phyloP scores from a whole-genome alignment of 371 early-diverging fungal species.

The Blastocladiella emersonii region DNA sequence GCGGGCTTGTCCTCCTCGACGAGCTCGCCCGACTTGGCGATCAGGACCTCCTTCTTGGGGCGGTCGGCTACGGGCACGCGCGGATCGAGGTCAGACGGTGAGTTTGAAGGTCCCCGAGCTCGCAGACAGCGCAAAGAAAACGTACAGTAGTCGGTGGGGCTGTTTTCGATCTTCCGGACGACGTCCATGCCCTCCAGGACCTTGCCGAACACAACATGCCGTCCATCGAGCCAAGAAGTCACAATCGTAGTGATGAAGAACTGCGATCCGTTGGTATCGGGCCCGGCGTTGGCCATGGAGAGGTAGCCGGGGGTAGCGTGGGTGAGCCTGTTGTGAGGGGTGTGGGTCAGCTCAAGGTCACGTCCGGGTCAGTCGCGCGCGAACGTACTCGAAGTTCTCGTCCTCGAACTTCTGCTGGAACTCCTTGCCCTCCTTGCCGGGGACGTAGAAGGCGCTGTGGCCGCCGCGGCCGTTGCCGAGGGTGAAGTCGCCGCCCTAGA shows the following conservation, averaged over 20 bases:
- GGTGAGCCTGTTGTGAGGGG: no score
- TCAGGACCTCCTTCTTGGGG: neutral
- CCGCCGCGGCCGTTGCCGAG: conserved; percentile 85
- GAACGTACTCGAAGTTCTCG: conserved; percentile 53
- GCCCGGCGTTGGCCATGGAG: conserved; percentile 95
- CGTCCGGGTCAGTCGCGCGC: no score
- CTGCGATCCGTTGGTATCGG: conserved; percentile 79
- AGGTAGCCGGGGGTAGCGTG: conserved; percentile 48
- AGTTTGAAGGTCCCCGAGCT: no score
- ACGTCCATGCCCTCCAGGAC: conserved; percentile 46
- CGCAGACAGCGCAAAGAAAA: no score
- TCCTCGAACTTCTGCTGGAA: conserved; percentile 43
- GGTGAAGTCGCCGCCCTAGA: conserved; percentile 69
- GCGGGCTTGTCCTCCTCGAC: neutral
- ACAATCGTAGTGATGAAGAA: conserved; percentile 90
- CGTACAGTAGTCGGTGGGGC: neutral
- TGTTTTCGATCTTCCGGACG: neutral
- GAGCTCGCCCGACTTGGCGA: neutral
- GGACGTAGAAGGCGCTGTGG: conserved; percentile 29
- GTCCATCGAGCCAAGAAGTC: conserved; percentile 90
- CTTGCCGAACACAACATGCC: conserved; percentile 98
- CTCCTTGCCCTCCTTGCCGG: conserved; percentile 51
- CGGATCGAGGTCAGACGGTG: no score
- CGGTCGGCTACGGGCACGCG: neutral
- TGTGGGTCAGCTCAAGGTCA: no score